Percentiles rank a stretch among this genome's conserved stretches.
Evolutionary conservation across 805 yeast species (phyloP).

Genomic region (Diddensiella santjacobensis): DNA sequence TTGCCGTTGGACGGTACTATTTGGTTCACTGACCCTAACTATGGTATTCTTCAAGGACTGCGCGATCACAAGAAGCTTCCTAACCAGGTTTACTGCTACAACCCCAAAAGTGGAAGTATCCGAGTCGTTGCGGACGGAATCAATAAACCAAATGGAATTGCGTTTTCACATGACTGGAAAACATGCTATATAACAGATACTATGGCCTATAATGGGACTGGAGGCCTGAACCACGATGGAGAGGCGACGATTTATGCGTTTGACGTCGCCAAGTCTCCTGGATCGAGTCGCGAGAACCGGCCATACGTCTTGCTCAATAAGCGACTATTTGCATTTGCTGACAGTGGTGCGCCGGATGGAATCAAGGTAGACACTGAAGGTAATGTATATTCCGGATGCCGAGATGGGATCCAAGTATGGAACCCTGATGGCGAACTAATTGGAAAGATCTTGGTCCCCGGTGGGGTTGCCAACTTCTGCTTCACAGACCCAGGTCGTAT

Average conservation of each 20-base stretch:
- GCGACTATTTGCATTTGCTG: constrained; percentile 29
- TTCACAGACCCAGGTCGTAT: constrained; percentile 27
- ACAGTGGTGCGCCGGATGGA: constrained; percentile 30
- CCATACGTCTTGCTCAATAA: constrained; percentile 23
- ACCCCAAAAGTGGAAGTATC: constrained; percentile 31
- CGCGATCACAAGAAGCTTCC: constrained; percentile 22
- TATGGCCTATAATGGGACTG: constrained; percentile 18
- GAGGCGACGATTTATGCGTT: constrained; percentile 28
- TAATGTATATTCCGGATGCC: constrained; percentile 30
- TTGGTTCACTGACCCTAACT: constrained; percentile 33
- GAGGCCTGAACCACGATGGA: constrained; percentile 12
- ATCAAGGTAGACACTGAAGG: constrained; percentile 27
- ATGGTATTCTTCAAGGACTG: constrained; percentile 24
- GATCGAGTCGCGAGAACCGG: constrained; percentile 5
- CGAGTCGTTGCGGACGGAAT: constrained; percentile 40
- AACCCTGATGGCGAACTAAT: constrained; percentile 24
- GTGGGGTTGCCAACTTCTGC: constrained; percentile 29
- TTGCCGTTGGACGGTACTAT: constrained; percentile 25
- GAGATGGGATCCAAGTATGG: constrained; percentile 32
- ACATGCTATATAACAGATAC: constrained; percentile 50
- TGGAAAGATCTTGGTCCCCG: constrained; percentile 27
- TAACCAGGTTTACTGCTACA: constrained; percentile 40
- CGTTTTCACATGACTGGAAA: constrained; percentile 44
- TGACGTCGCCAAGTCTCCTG: constrained; percentile 23
- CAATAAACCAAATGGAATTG: constrained; percentile 70